phyloP scores from a whole-genome alignment of 306 rosid species.

The Medicago ruthenica region DNA sequence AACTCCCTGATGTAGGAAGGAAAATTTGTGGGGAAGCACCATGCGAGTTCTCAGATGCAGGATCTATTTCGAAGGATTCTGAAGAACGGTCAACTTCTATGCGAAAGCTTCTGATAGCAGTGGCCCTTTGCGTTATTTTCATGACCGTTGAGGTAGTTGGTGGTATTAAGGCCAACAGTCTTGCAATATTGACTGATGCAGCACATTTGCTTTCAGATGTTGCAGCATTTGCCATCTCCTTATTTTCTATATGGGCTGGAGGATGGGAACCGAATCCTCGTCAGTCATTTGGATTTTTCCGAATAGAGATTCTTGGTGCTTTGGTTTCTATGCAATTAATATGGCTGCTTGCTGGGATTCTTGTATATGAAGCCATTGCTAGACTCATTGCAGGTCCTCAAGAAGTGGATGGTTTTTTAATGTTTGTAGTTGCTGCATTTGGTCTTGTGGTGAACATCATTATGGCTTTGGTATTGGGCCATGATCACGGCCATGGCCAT shows the following conservation, averaged over 20 bases:
- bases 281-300: constrained; percentile 75
- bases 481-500: constrained; percentile 73
- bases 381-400: constrained; percentile 55
- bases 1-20: constrained; percentile 50
- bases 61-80: constrained; percentile 63
- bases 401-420: constrained; percentile 65
- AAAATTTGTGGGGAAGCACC: constrained; percentile 76
- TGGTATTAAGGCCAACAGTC: constrained; percentile 80
- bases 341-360: constrained; percentile 80
- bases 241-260: constrained; percentile 79
- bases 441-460: constrained; percentile 72
- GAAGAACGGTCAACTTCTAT: constrained; percentile 66
- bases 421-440: constrained; percentile 71
- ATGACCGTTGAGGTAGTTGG: constrained; percentile 74
- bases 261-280: constrained; percentile 88
- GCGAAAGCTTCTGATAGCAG: constrained; percentile 73
- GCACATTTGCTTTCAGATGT: constrained; percentile 56
- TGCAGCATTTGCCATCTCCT: constrained; percentile 80
- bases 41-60: constrained; percentile 68
- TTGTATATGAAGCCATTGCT: constrained; percentile 75
- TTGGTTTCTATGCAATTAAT: constrained; percentile 76
- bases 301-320: constrained; percentile 83
- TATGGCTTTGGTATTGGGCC: constrained; percentile 76
- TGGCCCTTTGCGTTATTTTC: constrained; percentile 68
- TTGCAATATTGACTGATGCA: constrained; percentile 73